Conservation (phyloP, 805 yeast genomes). For the Wickerhamomyces xylosicus region DNA sequence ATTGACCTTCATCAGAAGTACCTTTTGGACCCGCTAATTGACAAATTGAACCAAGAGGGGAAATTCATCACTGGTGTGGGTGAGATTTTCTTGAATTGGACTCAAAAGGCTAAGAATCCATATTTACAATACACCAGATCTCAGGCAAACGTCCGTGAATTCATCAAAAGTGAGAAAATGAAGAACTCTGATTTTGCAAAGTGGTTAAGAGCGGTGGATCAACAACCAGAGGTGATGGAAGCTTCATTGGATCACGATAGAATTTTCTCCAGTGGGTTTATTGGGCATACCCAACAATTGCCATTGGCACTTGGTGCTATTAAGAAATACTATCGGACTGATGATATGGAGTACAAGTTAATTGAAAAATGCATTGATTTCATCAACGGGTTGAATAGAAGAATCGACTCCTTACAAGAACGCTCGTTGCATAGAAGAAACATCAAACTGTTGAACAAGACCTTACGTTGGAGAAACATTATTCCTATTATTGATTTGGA, state of each 20-base stretch:
- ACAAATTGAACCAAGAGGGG: slow-evolving; percentile 50
- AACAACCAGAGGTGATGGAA: slow-evolving; percentile 31
- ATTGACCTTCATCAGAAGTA: slow-evolving; percentile 42
- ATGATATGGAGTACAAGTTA: slow-evolving; percentile 40
- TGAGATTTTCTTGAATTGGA: slow-evolving; percentile 56
- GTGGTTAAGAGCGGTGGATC: slow-evolving; percentile 47
- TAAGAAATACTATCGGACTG: slow-evolving; percentile 33
- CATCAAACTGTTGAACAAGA: slow-evolving; percentile 40
- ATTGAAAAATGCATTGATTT: slow-evolving; percentile 43
- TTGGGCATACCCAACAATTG: slow-evolving; percentile 44
- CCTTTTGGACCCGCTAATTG: slow-evolving; percentile 47
- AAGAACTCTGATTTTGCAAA: slow-evolving; percentile 34
- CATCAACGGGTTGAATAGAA: slow-evolving; percentile 42
- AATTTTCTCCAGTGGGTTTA: slow-evolving; percentile 45
- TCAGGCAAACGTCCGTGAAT: slow-evolving; percentile 49
- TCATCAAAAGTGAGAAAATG: slow-evolving; percentile 36
- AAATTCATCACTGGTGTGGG: slow-evolving; percentile 57
- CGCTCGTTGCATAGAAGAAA: slow-evolving; percentile 49
- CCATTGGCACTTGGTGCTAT: slow-evolving; percentile 57
- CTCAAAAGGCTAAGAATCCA: slow-evolving; percentile 39
- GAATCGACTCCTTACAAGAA: slow-evolving; percentile 53
- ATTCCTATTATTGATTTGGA: slow-evolving; percentile 37
- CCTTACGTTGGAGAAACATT: slow-evolving; percentile 41
- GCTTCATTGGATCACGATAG: slow-evolving; percentile 40
- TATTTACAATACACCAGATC: slow-evolving; percentile 51